phyloP scores from a whole-genome alignment of 768 basidiomycete genomes.

The Phanerodontia chrysosporium region DNA sequence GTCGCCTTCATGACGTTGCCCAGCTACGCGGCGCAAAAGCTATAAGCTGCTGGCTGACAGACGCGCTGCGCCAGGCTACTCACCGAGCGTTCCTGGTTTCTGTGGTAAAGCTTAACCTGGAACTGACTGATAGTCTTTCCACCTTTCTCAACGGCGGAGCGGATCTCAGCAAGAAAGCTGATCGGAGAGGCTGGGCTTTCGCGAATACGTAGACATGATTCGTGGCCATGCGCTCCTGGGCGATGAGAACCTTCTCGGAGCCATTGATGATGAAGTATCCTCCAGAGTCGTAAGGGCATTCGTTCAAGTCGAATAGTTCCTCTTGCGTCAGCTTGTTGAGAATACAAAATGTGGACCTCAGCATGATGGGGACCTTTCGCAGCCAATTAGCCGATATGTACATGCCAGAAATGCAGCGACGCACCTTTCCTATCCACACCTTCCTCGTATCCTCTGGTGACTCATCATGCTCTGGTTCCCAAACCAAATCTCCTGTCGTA shows the following conservation, averaged over 20 bases:
- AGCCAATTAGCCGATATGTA: background rate
- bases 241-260: conserved; percentile 99
- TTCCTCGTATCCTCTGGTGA: conserved; percentile 64
- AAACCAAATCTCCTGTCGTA: conserved; percentile 72
- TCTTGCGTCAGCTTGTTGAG: conserved; percentile 74
- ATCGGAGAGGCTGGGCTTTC: conserved; percentile 93
- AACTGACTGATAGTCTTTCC: conserved; percentile 98
- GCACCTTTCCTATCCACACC: conserved; percentile 92
- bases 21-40: conserved; percentile 37
- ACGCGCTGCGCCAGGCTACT: conserved; percentile 26
- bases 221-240: conserved; percentile 98
- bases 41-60: conserved; percentile 7
- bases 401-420: conserved; percentile 17
- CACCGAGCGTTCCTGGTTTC: conserved; percentile 85
- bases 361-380: conserved; percentile 86
- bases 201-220: conserved; percentile 99
- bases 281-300: conserved; percentile 98
- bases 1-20: conserved; percentile 96
- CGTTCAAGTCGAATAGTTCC: conserved; percentile 87
- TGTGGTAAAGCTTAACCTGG: conserved; percentile 95
- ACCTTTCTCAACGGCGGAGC: conserved; percentile 95
- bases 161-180: conserved; percentile 93
- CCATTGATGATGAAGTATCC: conserved; percentile 99
- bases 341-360: conserved; percentile 93
- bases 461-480: conserved; percentile 72